phyloP scores from a whole-genome alignment of 768 basidiomycete genomes.

The Hypholoma sublateritium region DNA sequence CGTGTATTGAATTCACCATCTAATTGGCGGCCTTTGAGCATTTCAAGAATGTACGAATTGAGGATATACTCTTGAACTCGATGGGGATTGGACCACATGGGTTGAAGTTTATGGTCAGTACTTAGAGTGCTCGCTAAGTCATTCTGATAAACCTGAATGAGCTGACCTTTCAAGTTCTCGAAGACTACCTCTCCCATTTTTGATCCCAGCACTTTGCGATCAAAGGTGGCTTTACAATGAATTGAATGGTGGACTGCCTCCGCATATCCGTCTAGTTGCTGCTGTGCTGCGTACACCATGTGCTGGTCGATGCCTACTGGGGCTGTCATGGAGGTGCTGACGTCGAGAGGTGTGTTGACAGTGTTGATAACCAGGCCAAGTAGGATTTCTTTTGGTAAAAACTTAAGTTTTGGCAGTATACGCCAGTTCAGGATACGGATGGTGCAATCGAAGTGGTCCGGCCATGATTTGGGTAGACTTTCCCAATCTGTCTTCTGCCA shows the following conservation, averaged over 20 bases:
- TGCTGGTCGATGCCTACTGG: slow-evolving; percentile 15
- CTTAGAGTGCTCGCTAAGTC: too few relatives aligned
- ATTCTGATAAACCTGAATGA: too few relatives aligned
- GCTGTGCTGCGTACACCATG: slow-evolving; percentile 28
- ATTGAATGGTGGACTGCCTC: slow-evolving; percentile 20
- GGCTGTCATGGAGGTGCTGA: not conserved
- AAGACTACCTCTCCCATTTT: too few relatives aligned
- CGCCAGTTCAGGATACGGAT: slow-evolving; percentile 19
- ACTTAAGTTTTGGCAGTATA: slow-evolving; percentile 24
- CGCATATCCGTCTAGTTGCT: slow-evolving; percentile 27
- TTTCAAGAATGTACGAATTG: too few relatives aligned
- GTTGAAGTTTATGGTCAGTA: too few relatives aligned
- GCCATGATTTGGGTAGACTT: slow-evolving; percentile 28
- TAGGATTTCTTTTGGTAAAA: slow-evolving; percentile 29
- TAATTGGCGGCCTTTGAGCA: too few relatives aligned
- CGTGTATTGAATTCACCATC: too few relatives aligned
- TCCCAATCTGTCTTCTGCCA: slow-evolving; percentile 14
- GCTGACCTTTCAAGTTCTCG: too few relatives aligned
- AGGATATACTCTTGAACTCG: too few relatives aligned
- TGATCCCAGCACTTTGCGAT: too few relatives aligned
- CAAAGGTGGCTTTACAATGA: too few relatives aligned
- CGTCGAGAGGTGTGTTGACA: slow-evolving; percentile 4
- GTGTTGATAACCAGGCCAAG: slow-evolving; percentile 31
- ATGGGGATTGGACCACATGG: too few relatives aligned
- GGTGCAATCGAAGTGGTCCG: slow-evolving; percentile 29